Conservation (phyloP, 2,329 filamentous ascomycete genomes). For the Pseudopyricularia cyperi region DNA sequence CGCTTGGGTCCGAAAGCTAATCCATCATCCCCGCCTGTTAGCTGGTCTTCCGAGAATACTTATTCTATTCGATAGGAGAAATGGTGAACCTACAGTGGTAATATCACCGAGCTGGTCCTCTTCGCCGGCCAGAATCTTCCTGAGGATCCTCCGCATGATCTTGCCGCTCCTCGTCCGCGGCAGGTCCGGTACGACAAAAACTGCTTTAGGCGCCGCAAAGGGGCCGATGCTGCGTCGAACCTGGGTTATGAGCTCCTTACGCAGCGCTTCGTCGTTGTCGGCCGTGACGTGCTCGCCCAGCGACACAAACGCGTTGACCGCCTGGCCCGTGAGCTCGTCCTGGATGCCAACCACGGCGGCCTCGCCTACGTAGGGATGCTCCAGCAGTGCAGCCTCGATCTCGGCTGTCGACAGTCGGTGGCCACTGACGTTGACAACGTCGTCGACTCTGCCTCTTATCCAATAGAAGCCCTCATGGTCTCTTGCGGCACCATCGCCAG, state of each 20-base stretch:
- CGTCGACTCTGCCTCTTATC: conserved; percentile 96
- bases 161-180: conserved; percentile 97
- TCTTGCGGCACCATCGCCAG: conserved; percentile 84
- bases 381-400: conserved; percentile 92
- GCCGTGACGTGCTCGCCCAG: conserved; percentile 52
- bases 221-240: conserved; percentile 96
- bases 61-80: background rate
- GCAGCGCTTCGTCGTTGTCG: conserved; percentile 63
- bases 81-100: conserved; percentile 56
- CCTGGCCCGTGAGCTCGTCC: conserved; percentile 92
- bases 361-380: conserved; percentile 82
- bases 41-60: background rate
- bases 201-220: conserved; percentile 89
- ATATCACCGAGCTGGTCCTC: conserved; percentile 93
- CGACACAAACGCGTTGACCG: conserved; percentile 91
- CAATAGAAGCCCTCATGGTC: conserved; percentile 99
- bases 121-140: conserved; percentile 95
- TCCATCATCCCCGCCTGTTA: conserved; percentile 7
- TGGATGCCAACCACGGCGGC: conserved; percentile 86
- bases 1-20: conserved; percentile 75
- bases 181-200: conserved; percentile 83
- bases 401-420: conserved; percentile 94
- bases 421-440: conserved; percentile 95
- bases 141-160: conserved; percentile 95
- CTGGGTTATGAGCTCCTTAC: conserved; percentile 88